Base-by-base conservation (phyloP, 352 stramenopile genomes). In the Phytopythium kandeliae region DNA sequence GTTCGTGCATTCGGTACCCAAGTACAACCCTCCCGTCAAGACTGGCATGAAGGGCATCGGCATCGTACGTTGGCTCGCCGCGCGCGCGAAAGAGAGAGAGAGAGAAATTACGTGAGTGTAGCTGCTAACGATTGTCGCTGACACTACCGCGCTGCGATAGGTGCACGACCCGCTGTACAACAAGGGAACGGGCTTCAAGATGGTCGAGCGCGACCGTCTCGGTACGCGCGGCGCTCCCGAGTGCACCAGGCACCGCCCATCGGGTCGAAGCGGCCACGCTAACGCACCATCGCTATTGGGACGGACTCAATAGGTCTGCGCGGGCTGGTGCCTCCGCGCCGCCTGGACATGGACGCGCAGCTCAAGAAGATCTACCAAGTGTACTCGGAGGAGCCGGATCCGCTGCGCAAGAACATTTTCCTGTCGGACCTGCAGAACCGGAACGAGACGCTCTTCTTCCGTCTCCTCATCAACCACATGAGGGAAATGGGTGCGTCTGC, bases 381-480 rank as follows among this genome's bases (percentile, higher is more conserved):
- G 26, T 89, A 75, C 49, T 74, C 67, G 35, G 47, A 81, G 43
- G 77, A 90, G 57, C 66, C 73, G 52, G 77, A 92, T 51, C 69
- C 84, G 37, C 85, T 98, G 50, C 71, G 74, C 46, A 98, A 98
- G 75, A 95, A 97, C 66, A 72, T 96, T 26, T 97, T 97, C 65
- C 69, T 98, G 42, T 92, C 71, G 47, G 92, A 98, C 58, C 65
- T 98, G 48, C 94, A 98, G 65, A 95, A 98, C 75, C 82, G 87
- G 33, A 98, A 98, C 72, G 94, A 98, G 73, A 97, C 94, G 43
- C 71, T 98, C 26, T 98, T 98, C 68, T 96, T 98, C 65, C 81
- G 94, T 35, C 72, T 98, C 45, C 66, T 98, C 47, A 89, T 94
- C 49, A 76, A 92, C 28, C 65, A 98, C 71, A 95, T 96, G 41